These are phyloP conservation scores for Epicoccum nigrum DNA, from an alignment of 2,329 filamentous ascomycete genomes.

Conservation along the genomic window DNA sequence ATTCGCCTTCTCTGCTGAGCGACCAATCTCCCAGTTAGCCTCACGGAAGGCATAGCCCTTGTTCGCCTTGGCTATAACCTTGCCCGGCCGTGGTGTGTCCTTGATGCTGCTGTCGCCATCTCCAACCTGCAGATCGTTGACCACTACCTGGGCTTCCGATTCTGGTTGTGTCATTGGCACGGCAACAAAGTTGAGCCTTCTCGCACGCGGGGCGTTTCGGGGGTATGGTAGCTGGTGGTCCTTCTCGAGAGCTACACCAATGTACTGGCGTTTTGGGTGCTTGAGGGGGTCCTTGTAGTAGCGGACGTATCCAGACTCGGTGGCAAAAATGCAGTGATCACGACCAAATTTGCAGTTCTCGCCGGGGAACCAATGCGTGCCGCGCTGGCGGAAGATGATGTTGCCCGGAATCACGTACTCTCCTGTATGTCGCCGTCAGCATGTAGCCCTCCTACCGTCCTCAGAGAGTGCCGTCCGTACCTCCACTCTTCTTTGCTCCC, in stretches of 20 bases:
- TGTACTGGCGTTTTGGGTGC: slow-evolving; percentile 90
- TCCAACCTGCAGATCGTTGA: slow-evolving; percentile 26
- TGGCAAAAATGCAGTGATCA: slow-evolving; percentile 93
- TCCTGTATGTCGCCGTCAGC: slow-evolving; percentile 57
- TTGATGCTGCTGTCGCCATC: slow-evolving; percentile 33
- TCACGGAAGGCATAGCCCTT: slow-evolving; percentile 69
- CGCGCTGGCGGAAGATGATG: slow-evolving; percentile 97
- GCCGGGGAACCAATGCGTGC: slow-evolving; percentile 91
- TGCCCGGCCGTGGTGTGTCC: slow-evolving; percentile 41
- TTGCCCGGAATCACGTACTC: slow-evolving; percentile 95
- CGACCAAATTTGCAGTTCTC: slow-evolving; percentile 95
- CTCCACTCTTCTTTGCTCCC: slow-evolving; percentile 90
- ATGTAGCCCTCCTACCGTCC: neutral
- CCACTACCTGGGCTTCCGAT: slow-evolving; percentile 26
- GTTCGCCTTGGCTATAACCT: slow-evolving; percentile 38
- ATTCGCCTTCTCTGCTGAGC: slow-evolving; percentile 65
- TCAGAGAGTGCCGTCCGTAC: slow-evolving; percentile 50
- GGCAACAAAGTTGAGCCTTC: slow-evolving; percentile 76
- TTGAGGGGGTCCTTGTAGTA: slow-evolving; percentile 89
- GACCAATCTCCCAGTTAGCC: slow-evolving; percentile 71
- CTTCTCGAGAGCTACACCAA: slow-evolving; percentile 88
- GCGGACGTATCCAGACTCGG: slow-evolving; percentile 86
- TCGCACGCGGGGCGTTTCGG: slow-evolving; percentile 72
- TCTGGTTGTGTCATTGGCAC: slow-evolving; percentile 43
- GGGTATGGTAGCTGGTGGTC: slow-evolving; percentile 80